Base-by-base conservation (phyloP, 805 yeast genomes). In the Metschnikowia picachoensis region DNA sequence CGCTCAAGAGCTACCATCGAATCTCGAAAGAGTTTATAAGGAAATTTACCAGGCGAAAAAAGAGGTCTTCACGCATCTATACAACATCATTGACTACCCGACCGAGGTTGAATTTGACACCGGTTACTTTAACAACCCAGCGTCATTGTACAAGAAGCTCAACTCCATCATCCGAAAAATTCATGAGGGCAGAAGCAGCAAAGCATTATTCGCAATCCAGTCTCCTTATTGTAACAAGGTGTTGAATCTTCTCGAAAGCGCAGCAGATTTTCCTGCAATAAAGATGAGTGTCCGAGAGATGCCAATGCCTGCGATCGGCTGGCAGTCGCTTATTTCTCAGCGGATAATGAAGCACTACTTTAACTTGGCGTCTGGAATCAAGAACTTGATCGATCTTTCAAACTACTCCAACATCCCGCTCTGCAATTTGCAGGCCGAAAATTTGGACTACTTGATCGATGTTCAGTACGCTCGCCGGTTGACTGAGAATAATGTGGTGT, bases 401-500 rank as follows among this genome's bases (percentile, higher is more conserved):
- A 74, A 77, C 47, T 88, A 85, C 60, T 80, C 92, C 35, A 82
- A 85, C 45, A 78, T 94, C 41, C 99, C 99, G 2, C 60, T 94
- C 31, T 88, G 98, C 60, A 92, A 94, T 58, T 66, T 92, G 52
- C 82, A 81, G 51, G 73, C 82, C n/a, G 92, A 86, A 47, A 85
- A 87, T 52, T 73, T 83, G 65, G 83, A 87, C 0, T 87, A 80
- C 56, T 70, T 90, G 56, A 85, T 92, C 48, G 99, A 94, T 64
- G 76, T 92, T 35, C 82, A 82, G 45, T 94, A 88, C 63, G 95
- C 98, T 0, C 74, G 99, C 57, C 74, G 82, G 42, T 73, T 94
- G 46, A 71, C 71, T 15, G 74, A 80, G 39, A 78, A 79, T 39
- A 79, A 82, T 49, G 78, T 87, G 35, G 84, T 92, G 6, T 68